These are phyloP conservation scores for Paecilomyces fulvus DNA, from an alignment of 2,329 filamentous ascomycete species.

Conservation along the genomic window DNA sequence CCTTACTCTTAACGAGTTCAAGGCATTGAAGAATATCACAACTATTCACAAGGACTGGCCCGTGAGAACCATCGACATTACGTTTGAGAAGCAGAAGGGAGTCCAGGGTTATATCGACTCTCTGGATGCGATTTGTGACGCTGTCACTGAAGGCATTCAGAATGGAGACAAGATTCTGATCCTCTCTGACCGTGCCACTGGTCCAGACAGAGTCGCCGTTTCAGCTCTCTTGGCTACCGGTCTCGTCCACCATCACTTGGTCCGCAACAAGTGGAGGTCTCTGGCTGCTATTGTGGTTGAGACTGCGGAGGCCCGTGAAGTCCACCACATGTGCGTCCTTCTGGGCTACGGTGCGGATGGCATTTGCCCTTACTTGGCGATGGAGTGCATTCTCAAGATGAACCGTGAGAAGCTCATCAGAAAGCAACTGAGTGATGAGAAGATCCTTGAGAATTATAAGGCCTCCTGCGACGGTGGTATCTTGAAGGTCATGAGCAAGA, in stretches of 20 bases:
- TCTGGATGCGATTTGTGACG: conserved; percentile 79
- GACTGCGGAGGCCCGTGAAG: conserved; percentile 90
- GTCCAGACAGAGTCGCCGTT: conserved; percentile 71
- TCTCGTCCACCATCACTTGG: conserved; percentile 91
- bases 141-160: conserved; percentile 74
- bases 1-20: conserved; percentile 83
- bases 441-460: conserved; percentile 91
- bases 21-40: conserved; percentile 70
- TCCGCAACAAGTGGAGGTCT: conserved; percentile 92
- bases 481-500: conserved; percentile 98
- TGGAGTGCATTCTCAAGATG: conserved; percentile 96
- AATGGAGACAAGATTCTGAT: conserved; percentile 77
- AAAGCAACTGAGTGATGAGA: conserved; percentile 74
- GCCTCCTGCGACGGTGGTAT: conserved; percentile 94
- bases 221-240: conserved; percentile 82
- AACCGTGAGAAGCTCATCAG: conserved; percentile 87
- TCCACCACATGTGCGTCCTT: conserved; percentile 98
- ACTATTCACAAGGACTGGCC: conserved; percentile 70
- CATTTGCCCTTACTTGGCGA: conserved; percentile 87
- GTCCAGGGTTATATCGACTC: conserved; percentile 77
- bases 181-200: conserved; percentile 80
- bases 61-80: conserved; percentile 83
- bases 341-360: conserved; percentile 92
- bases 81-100: conserved; percentile 80
- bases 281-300: conserved; percentile 80